Evolutionary conservation across 2,329 filamentous ascomycete genomes (phyloP), one percentile per base, ranked within the genome.

Genomic region (Paracamarosporium sp.): DNA sequence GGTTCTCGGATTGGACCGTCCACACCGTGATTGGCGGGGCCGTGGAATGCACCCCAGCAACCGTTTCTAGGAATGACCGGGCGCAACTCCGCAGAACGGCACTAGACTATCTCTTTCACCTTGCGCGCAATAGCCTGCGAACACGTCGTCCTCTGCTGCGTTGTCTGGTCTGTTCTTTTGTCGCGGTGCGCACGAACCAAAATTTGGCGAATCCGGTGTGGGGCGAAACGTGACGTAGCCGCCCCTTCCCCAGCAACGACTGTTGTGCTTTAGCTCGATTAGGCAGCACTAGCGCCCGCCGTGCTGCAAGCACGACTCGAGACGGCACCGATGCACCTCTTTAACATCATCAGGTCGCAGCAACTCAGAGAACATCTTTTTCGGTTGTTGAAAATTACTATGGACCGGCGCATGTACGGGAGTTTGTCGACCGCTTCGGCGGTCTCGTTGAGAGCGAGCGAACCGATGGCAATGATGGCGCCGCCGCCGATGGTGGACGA

Each of bases 401-500:
- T 75, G 65, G 69, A 73, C 56, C 53, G 57, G 15, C 63, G 64
- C 59, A 71, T 76, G 66, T 75, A 66, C 55, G 58, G 68, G 38
- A 62, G 61, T 40, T 53, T 73, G 48, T 61, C 66, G 1, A 73
- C 76, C 27, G 80, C 80, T 22, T 81, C 79, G 52, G 72, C 78
- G 55, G 78, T 79, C 47, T 80, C 78, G 52, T 66, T 82, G 67
- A 76, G 80, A 61, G 78, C 78, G 25, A 66, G 74, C 45, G 73
- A 77, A 48, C 72, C 77, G 12, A 61, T 64, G 40, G 48, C 65
- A 8, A 65, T 66, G 60, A 74, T 71, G 69, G 62, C 69, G 44
- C 62, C 60, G 61, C 70, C 71, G 46, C 70, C 76, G 25, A 66
- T 68, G 48, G 68, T 75, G 24, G 74, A 75, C 54, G 80, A 81